Evolutionary conservation across 768 basidiomycete genomes (phyloP), one percentile per base, ranked within the genome.

Genomic region (Mycena haematopus): DNA sequence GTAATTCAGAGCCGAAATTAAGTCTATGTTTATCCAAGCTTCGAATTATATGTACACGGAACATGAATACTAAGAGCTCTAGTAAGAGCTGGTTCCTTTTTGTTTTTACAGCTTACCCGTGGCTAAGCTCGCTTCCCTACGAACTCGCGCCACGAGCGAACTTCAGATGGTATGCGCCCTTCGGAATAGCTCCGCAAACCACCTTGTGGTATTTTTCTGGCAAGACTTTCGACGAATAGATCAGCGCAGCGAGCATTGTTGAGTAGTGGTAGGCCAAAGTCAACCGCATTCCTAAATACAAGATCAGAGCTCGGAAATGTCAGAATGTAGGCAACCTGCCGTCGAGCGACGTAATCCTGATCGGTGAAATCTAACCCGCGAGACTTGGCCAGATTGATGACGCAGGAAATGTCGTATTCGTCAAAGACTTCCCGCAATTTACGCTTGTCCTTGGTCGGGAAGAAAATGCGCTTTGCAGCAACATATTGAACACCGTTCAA

Each of bases 391-490:
- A 99, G 83, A 78, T 99, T 98, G 77, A 99, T 87, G 45, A 99
- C 97, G 50, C 88, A 90, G 71, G 95, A 91, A 69, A 99, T 96
- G 67, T 98, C 93, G 74, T 90, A 91, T 75, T 96, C 92, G 74
- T 94, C 92, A 65, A 93, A 96, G 14, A 96, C 96, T 73, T 95
- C 90, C 36, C 93, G 90, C 17, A 99, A 82, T 75, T 93, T 95
- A 51, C 97, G 84, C 83, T 99, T 99, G 78, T 99, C 97, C 65
- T 92, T 89, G 52, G 91, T 91, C 6, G 97, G 97, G 89, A 99
- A 96, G 79, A 95, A 87, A 71, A 99, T 98, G 62, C 90, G 89
- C 80, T 94, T 91, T 57, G 87, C 92, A 14, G 79, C 76, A 22
- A 97, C 85, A 71, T 95, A 89, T 8, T 89, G 87, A 52, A 95